Conservation (phyloP, 805 yeast species). For the Jamesozyma piceae region DNA sequence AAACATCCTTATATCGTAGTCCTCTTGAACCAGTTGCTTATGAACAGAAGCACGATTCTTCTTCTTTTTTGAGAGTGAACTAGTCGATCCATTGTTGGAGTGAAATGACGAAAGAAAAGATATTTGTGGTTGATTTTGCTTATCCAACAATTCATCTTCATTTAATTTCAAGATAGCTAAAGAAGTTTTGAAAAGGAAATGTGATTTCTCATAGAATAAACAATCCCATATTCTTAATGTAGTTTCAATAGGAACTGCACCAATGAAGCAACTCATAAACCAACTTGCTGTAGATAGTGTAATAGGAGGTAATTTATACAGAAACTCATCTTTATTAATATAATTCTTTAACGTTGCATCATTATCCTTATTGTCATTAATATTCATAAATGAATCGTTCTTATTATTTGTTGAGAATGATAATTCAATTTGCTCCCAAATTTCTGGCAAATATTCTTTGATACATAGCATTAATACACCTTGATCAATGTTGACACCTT, state of each 20-base stretch:
- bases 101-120: constrained; percentile 3
- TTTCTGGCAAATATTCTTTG: constrained; percentile 69
- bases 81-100: constrained; percentile 1
- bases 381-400: background rate
- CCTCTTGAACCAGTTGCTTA: constrained; percentile 12
- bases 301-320: constrained; percentile 75
- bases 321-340: constrained; percentile 34
- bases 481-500: constrained; percentile 92
- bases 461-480: constrained; percentile 85
- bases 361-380: background rate
- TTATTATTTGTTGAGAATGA: constrained; percentile 10
- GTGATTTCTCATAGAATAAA: constrained; percentile 83
- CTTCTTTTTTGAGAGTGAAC: background rate
- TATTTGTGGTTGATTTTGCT: background rate
- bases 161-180: constrained; percentile 68
- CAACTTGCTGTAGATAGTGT: constrained; percentile 91
- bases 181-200: constrained; percentile 72
- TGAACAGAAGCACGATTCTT: background rate
- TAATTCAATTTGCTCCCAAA: constrained; percentile 52
- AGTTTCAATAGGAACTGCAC: constrained; percentile 80
- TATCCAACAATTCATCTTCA: constrained; percentile 48
- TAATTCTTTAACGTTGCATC: background rate
- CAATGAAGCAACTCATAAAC: constrained; percentile 95
- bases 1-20: constrained; percentile 55
- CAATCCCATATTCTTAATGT: constrained; percentile 91